Evolutionary conservation across 2,329 filamentous ascomycete genomes (phyloP).

Genomic region (Botrytis paeoniae): DNA sequence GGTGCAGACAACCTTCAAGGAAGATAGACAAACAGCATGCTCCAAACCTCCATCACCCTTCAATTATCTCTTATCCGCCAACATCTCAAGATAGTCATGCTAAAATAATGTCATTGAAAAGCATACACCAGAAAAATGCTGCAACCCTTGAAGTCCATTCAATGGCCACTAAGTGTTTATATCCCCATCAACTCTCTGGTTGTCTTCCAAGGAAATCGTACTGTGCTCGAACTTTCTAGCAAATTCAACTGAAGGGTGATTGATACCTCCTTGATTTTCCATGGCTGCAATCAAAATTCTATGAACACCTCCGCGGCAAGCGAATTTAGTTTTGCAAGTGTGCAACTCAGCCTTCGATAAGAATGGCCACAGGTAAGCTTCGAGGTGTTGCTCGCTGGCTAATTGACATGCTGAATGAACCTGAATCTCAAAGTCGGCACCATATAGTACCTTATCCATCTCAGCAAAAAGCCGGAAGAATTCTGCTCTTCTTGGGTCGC

Average conservation of each 20-base stretch:
- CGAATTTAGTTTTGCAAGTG: background rate
- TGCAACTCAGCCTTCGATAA: background rate
- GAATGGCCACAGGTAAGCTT: background rate
- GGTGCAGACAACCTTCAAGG: background rate
- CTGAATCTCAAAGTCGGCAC: accelerated
- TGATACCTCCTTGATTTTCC: background rate
- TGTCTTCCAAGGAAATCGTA: accelerated
- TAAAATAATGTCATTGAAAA: background rate
- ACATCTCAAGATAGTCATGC: background rate
- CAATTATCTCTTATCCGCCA: background rate
- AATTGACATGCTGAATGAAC: background rate
- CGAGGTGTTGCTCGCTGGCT: background rate
- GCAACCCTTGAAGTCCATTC: background rate
- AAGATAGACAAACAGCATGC: background rate
- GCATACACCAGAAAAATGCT: background rate
- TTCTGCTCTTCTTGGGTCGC: background rate
- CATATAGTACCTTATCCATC: accelerated
- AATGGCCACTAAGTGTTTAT: too few species aligned
- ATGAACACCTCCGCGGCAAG: background rate
- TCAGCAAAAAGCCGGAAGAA: background rate
- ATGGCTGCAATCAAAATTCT: background rate
- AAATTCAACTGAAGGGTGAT: background rate
- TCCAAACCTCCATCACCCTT: background rate
- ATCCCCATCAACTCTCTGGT: background rate
- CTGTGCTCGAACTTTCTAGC: accelerated